Conservation (phyloP, 2,329 filamentous ascomycete species). For the Helotiales sp. region DNA sequence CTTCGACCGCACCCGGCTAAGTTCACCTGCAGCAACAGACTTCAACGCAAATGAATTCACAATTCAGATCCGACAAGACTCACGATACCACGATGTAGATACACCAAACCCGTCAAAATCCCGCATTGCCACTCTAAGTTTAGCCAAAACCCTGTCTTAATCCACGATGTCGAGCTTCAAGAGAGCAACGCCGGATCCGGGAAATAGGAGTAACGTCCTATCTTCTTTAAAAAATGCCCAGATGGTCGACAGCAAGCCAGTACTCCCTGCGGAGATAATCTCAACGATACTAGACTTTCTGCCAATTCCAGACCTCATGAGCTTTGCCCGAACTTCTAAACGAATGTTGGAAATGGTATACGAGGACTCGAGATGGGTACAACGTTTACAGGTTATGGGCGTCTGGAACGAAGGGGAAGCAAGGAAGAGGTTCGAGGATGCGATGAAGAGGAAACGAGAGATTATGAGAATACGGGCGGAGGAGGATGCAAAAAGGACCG, state of each 20-base stretch:
- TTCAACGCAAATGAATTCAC: too few relatives aligned
- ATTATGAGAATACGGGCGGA: conserved; percentile 44
- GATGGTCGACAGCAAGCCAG: conserved; percentile 75
- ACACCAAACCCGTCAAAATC: background rate
- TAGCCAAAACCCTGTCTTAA: background rate
- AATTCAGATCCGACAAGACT: too few relatives aligned
- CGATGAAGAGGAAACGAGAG: conserved; percentile 61
- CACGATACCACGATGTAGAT: conserved; percentile 4
- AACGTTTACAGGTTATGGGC: conserved; percentile 80
- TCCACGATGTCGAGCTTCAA: conserved; percentile 46
- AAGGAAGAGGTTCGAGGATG: conserved; percentile 75
- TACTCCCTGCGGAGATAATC: conserved; percentile 86
- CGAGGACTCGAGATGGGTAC: conserved; percentile 94
- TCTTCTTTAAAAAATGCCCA: conserved; percentile 77
- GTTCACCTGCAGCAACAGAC: too few relatives aligned
- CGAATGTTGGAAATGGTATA: conserved; percentile 98
- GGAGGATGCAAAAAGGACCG: conserved; percentile 35
- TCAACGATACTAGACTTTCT: conserved; percentile 87
- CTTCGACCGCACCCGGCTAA: too few relatives aligned
- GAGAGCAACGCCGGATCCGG: conserved; percentile 30
- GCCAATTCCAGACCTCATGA: conserved; percentile 79
- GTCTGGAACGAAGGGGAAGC: conserved; percentile 92
- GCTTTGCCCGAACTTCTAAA: conserved; percentile 79
- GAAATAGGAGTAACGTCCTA: conserved; percentile 57
- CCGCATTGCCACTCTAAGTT: background rate